phyloP scores from a whole-genome alignment of 1,284 basidiomycete genomes.

The Cutaneotrichosporon sp. region DNA sequence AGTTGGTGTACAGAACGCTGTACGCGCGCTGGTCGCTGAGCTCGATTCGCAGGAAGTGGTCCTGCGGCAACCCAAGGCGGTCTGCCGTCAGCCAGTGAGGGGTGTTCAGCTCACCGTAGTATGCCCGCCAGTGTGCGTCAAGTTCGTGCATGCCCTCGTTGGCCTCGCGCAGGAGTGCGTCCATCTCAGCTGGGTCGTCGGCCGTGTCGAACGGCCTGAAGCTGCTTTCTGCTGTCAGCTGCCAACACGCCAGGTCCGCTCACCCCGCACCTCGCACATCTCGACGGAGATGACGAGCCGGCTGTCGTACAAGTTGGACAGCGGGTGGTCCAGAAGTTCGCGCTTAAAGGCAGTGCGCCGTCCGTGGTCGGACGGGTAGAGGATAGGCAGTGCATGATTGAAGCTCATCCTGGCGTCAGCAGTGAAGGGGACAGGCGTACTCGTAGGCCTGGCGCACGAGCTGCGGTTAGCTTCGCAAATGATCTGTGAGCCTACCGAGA shows the following conservation, averaged over 20 bases:
- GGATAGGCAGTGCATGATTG: slow-evolving; percentile 34
- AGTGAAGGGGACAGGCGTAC: background rate
- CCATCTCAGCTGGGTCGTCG: slow-evolving; percentile 19
- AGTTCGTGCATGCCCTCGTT: slow-evolving; percentile 25
- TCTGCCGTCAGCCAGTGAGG: background rate
- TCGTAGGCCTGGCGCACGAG: slow-evolving; percentile 20
- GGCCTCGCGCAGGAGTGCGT: slow-evolving; percentile 25
- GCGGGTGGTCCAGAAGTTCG: slow-evolving; percentile 35
- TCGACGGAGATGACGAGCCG: slow-evolving; percentile 35
- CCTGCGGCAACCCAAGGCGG: slow-evolving; percentile 10
- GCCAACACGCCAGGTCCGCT: background rate
- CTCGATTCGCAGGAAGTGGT: slow-evolving; percentile 32
- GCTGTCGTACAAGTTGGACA: slow-evolving; percentile 28
- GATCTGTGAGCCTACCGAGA: slow-evolving; percentile 14
- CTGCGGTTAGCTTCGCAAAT: slow-evolving; percentile 4
- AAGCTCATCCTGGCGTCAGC: slow-evolving; percentile 29
- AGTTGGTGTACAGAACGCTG: slow-evolving; percentile 21
- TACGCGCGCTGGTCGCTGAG: slow-evolving; percentile 21
- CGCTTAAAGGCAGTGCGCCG: slow-evolving; percentile 24
- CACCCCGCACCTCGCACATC: slow-evolving; percentile 21
- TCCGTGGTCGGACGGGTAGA: slow-evolving; percentile 20
- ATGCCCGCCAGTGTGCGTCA: slow-evolving; percentile 28
- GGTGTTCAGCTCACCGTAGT: slow-evolving; percentile 19
- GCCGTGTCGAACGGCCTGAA: slow-evolving; percentile 21
- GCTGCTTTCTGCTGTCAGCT: slow-evolving; percentile 9